Conservation (phyloP, 2,329 filamentous ascomycete genomes). For the Aspergillus sp. region DNA sequence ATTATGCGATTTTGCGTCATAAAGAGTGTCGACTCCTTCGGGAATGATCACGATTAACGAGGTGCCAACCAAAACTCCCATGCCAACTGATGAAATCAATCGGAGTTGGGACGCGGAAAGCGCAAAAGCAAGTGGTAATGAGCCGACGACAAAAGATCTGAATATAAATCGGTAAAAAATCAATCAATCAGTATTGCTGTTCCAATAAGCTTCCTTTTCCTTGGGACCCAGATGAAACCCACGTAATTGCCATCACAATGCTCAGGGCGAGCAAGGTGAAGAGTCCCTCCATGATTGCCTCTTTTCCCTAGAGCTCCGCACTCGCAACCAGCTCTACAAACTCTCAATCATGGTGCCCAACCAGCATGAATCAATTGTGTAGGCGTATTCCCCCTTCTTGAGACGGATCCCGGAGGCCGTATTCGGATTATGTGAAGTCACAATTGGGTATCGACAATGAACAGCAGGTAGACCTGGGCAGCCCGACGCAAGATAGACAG, state of each 20-base stretch:
- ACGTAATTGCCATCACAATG: constrained; percentile 59
- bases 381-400: background rate
- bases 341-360: constrained; percentile 19
- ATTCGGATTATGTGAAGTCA: too few species aligned
- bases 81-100: constrained; percentile 82
- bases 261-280: constrained; percentile 58
- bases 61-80: constrained; percentile 89
- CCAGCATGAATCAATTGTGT: background rate
- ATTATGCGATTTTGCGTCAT: constrained; percentile 44
- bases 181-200: too few species aligned
- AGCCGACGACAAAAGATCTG: constrained; percentile 89
- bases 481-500: too few species aligned
- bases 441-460: too few species aligned
- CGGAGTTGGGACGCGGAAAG: constrained; percentile 80
- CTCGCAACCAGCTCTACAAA: constrained; percentile 18
- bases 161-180: background rate
- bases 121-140: constrained; percentile 79
- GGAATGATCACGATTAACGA: constrained; percentile 96
- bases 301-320: constrained; percentile 18
- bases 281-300: constrained; percentile 52
- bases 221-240: constrained; percentile 20
- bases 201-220: background rate
- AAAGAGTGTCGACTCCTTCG: constrained; percentile 86
- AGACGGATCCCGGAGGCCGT: background rate
- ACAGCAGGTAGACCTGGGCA: background rate